These are phyloP conservation scores for Pluteus cervinus DNA, from an alignment of 768 basidiomycete species.

Conservation along the genomic window DNA sequence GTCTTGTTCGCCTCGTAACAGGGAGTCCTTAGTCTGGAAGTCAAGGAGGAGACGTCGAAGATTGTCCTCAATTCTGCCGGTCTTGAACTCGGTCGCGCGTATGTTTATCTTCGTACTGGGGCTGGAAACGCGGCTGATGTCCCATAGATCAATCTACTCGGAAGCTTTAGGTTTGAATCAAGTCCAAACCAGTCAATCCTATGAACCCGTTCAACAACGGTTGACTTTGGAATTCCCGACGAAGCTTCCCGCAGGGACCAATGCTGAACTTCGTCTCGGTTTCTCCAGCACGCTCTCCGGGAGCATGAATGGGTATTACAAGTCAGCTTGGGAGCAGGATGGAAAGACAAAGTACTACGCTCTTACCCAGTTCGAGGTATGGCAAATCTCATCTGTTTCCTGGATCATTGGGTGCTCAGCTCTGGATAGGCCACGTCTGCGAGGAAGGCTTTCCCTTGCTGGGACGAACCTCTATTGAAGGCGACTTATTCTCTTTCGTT, in stretches of 20 bases:
- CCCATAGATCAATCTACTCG: constrained; percentile 46
- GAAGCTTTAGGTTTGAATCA: constrained; percentile 47
- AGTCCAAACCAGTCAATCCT: constrained; percentile 33
- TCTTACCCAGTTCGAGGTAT: constrained; percentile 86
- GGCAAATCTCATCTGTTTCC: background rate
- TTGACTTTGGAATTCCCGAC: constrained; percentile 53
- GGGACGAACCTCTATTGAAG: constrained; percentile 92
- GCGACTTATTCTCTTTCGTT: constrained; percentile 74
- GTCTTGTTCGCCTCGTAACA: background rate
- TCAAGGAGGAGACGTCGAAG: constrained; percentile 51
- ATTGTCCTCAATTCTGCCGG: constrained; percentile 62
- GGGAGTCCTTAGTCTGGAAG: constrained; percentile 45
- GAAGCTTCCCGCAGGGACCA: constrained; percentile 58
- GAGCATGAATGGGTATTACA: constrained; percentile 82
- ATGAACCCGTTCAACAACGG: constrained; percentile 63
- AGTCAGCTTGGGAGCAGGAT: constrained; percentile 55
- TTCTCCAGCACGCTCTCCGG: constrained; percentile 67
- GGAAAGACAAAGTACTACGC: constrained; percentile 64
- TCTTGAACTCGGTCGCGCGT: constrained; percentile 51
- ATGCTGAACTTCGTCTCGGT: constrained; percentile 61
- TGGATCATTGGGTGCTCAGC: constrained; percentile 1
- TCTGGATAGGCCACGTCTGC: constrained; percentile 72
- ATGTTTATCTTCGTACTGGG: too few species aligned
- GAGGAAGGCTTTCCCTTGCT: constrained; percentile 77
- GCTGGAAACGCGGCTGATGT: too few species aligned